Evolutionary conservation across 371 early-diverging fungal species (phyloP).

Genomic region (Circinella minor): DNA sequence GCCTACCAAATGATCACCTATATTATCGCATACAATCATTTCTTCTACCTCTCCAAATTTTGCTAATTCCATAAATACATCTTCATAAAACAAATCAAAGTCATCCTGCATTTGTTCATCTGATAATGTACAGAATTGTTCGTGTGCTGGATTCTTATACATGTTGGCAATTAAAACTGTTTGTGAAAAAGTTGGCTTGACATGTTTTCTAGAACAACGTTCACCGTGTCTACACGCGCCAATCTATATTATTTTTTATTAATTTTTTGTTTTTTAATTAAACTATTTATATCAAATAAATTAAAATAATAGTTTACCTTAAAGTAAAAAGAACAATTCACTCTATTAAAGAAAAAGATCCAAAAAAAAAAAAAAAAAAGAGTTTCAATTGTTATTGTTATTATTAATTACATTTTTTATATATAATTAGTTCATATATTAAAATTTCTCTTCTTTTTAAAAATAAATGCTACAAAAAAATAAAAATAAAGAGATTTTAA

Average conservation of each 20-base stretch:
- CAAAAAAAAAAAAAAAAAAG: not conserved
- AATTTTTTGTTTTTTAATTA: too few species aligned
- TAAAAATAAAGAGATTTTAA: not conserved
- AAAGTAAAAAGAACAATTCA: slow-evolving; percentile 98
- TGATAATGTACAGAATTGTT: slow-evolving; percentile 70
- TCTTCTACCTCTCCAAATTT: slow-evolving; percentile 97
- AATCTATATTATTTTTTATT: slow-evolving; percentile 52
- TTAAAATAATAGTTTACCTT: slow-evolving; percentile 54
- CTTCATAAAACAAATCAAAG: slow-evolving; percentile 97
- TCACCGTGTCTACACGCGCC: slow-evolving; percentile 98
- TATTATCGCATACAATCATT: slow-evolving; percentile 96
- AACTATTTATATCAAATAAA: too few species aligned
- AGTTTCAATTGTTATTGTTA: not conserved
- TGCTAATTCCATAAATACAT: slow-evolving; percentile 94
- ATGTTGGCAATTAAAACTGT: slow-evolving; percentile 94
- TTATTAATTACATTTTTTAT: not conserved
- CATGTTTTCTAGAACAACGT: slow-evolving; percentile 96
- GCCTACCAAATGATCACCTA: slow-evolving; percentile 97
- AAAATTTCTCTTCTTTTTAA: too few species aligned
- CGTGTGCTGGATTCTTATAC: slow-evolving; percentile 93
- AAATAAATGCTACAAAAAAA: too few species aligned
- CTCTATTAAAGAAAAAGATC: too few species aligned
- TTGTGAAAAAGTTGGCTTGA: slow-evolving; percentile 94
- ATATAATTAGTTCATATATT: too few species aligned
- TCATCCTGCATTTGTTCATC: slow-evolving; percentile 87